Conservation (phyloP, 768 basidiomycete genomes). For the Tricholoma terreum region DNA sequence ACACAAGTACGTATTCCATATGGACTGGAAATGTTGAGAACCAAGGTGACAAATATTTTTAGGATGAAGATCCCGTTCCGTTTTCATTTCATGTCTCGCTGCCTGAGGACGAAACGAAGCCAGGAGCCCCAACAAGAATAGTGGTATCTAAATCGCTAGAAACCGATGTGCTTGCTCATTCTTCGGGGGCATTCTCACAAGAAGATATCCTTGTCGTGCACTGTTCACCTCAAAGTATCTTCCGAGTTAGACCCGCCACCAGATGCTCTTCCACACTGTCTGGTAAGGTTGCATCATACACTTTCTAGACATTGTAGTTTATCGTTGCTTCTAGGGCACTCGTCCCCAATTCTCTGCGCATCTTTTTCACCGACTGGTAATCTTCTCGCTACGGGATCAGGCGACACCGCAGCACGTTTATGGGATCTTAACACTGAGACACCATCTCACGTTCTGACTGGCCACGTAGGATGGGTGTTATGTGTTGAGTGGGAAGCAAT, state of each 20-base stretch:
- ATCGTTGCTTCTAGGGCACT: conserved; percentile 59
- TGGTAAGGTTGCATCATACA: conserved; percentile 40
- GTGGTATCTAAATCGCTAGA: conserved; percentile 84
- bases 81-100: conserved; percentile 86
- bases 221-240: conserved; percentile 95
- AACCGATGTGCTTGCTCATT: conserved; percentile 71
- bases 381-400: conserved; percentile 90
- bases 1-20: conserved; percentile 57
- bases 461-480: conserved; percentile 95
- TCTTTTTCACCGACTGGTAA: conserved; percentile 93
- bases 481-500: conserved; percentile 97
- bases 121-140: conserved; percentile 69
- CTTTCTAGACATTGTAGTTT: neutral
- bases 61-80: conserved; percentile 89
- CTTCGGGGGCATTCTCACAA: conserved; percentile 67
- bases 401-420: conserved; percentile 87
- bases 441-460: conserved; percentile 81
- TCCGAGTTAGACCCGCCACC: conserved; percentile 89
- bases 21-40: neutral
- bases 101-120: conserved; percentile 49
- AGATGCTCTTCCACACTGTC: conserved; percentile 91
- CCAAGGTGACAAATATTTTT: conserved; percentile 4
- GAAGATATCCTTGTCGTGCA: conserved; percentile 88
- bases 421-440: conserved; percentile 95
- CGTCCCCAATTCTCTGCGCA: conserved; percentile 91